Conservation (phyloP, 2,329 filamentous ascomycete species). For the Alternaria incomplexa region DNA sequence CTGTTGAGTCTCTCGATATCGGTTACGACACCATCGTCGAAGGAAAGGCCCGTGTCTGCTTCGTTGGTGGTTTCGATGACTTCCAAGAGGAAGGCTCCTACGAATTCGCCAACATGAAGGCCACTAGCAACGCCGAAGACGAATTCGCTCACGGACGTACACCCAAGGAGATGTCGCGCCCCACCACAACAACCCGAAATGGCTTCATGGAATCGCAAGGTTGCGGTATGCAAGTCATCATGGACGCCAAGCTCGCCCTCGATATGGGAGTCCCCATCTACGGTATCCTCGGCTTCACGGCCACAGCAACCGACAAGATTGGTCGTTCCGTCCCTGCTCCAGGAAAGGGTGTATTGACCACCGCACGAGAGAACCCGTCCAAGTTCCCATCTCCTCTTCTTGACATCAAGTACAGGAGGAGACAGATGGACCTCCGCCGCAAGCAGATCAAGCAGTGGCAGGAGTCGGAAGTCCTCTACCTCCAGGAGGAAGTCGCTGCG, state of each 20-base stretch:
- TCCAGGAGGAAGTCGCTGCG: conserved; percentile 89
- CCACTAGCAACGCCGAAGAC: conserved; percentile 96
- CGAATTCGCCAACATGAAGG: conserved; percentile 99
- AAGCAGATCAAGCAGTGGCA: conserved; percentile 97
- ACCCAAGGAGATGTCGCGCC: conserved; percentile 95
- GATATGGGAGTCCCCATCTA: conserved; percentile 99
- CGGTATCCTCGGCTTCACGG: conserved; percentile 89
- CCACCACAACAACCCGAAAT: conserved; percentile 93
- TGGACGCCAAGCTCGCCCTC: conserved; percentile 93
- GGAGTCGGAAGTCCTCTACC: conserved; percentile 89
- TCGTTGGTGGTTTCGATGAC: conserved; percentile 98
- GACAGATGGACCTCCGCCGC: conserved; percentile 92
- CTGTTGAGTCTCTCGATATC: conserved; percentile 96
- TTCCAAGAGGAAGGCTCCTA: conserved; percentile 99
- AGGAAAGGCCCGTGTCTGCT: conserved; percentile 95
- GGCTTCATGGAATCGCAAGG: conserved; percentile 99
- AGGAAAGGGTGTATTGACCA: conserved; percentile 95
- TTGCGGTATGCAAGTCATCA: conserved; percentile 97
- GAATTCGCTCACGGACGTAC: conserved; percentile 96
- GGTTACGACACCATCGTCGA: conserved; percentile 98
- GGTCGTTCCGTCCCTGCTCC: conserved; percentile 96
- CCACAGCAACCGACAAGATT: conserved; percentile 98
- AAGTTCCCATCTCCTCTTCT: conserved; percentile 95
- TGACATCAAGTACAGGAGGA: conserved; percentile 95
- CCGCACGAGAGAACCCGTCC: conserved; percentile 85